Base-by-base conservation (phyloP, 768 basidiomycete genomes). In the Cyclocybe aegerita region DNA sequence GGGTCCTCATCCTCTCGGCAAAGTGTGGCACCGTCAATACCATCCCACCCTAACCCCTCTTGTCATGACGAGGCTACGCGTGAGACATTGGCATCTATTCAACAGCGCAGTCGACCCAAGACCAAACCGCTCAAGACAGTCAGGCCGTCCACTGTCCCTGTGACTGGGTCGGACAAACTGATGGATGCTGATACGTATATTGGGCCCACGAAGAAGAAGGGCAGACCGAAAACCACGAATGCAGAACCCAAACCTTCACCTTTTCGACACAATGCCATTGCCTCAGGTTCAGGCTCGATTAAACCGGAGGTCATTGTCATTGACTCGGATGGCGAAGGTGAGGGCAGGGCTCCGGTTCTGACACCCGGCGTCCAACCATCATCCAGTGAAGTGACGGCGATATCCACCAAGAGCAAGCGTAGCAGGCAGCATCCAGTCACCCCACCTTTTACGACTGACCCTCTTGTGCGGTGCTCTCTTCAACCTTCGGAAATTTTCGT, bases 121-220 rank as follows among this genome's bases (percentile, higher is more conserved):
- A 43, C 46, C 15, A 65, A 70, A 43, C 61, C 63, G 29, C 60
- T 62, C 14, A 67, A 67, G 37, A 43, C 59, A 14, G 48, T 59
- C 30, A 62, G 62, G 46, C 61, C 56, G 10, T 67, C 67, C 17
- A 64, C 62, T 12, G 63, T 60, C n/a, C 70, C 70, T 4, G 54
- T 66, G 2, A 74, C 71, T 33, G 73, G 72, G 53, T 75, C 76
- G 1, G 76, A 77, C 50, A 71, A 70, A 59, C 59, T 77, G 7
- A 54, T 75, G 60, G 65, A 66, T 46, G 65, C 74, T 17, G 70
- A 72, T 34, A 74, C 73, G 5, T 75, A 75, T 48, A 71, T 71
- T 23, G 77, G 79, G 12, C 76, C 77, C n/a, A 60, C 70, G 49
- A 75, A 69, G 53, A 78, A 77, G 60, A 64, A 78, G 60, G 69